Conservation (phyloP, 371 early-diverging fungal species). For the Apophysomyces variabilis region DNA sequence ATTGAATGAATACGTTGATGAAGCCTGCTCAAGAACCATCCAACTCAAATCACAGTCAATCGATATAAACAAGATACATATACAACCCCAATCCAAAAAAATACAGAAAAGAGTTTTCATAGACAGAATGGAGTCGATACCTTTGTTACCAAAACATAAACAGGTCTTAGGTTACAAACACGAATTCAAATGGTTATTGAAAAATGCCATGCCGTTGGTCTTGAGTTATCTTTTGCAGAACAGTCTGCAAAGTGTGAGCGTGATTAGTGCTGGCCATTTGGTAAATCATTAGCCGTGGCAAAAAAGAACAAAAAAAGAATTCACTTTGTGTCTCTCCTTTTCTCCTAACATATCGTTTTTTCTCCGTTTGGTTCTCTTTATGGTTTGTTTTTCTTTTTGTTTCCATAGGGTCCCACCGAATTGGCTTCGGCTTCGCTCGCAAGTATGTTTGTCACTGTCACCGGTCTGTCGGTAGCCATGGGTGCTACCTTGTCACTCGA, state of each 20-base stretch:
- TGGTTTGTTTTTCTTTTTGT: background rate
- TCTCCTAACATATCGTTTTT: background rate
- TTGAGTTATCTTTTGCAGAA: slow-evolving; percentile 66
- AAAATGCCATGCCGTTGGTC: slow-evolving; percentile 57
- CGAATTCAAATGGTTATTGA: slow-evolving; percentile 47
- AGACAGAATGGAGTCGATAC: background rate
- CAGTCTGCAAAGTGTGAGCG: slow-evolving; percentile 61
- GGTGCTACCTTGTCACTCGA: slow-evolving; percentile 86
- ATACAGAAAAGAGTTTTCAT: background rate
- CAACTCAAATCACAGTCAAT: background rate
- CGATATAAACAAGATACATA: background rate
- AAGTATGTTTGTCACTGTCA: slow-evolving; percentile 83
- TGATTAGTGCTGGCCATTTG: slow-evolving; percentile 64
- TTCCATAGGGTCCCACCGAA: slow-evolving; percentile 57
- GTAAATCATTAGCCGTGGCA: slow-evolving; percentile 19
- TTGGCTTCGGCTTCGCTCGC: slow-evolving; percentile 79
- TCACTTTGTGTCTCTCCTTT: slow-evolving; percentile 15
- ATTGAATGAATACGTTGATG: slow-evolving; percentile 2
- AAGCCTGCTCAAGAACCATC: background rate
- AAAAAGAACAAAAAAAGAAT: background rate
- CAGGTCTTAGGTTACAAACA: background rate
- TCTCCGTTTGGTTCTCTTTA: no score
- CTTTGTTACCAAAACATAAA: slow-evolving; percentile 12
- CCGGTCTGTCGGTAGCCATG: slow-evolving; percentile 77
- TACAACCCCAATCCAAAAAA: background rate